phyloP scores from a whole-genome alignment of 164 flowering plant species.

The Umbilicus rupestris region DNA sequence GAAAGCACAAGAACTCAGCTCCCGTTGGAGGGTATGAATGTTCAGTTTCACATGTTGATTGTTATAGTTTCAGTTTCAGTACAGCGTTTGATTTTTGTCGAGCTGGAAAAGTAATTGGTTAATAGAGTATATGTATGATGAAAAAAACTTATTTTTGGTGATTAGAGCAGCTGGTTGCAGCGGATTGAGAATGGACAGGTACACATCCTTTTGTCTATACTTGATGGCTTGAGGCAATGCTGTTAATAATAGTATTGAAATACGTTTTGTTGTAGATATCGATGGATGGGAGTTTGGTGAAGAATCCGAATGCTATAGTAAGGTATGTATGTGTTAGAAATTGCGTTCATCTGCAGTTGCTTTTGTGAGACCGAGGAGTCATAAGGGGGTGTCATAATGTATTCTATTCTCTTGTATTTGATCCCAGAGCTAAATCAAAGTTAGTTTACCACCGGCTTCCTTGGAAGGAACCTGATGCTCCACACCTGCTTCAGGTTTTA shows the following conservation, averaged over 20 bases:
- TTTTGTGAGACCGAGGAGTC: neutral
- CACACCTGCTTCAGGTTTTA: conserved; percentile 47
- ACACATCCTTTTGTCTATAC: neutral
- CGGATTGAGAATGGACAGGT: conserved; percentile 85
- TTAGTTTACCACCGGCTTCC: conserved; percentile 72
- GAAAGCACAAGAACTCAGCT: conserved; percentile 66
- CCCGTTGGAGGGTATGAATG: conserved; percentile 62
- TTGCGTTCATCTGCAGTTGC: neutral
- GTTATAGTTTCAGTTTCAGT: too few species aligned
- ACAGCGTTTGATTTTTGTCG: neutral
- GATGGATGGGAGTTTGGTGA: conserved; percentile 51
- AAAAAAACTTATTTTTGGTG: neutral
- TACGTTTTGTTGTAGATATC: conserved; percentile 38
- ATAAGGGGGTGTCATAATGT: neutral
- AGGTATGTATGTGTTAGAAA: conserved; percentile 31
- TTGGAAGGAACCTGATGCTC: conserved; percentile 88
- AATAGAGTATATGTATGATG: neutral
- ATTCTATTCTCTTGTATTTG: conserved; percentile 8
- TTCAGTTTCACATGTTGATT: neutral
- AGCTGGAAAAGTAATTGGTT: neutral
- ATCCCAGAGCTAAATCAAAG: conserved; percentile 42
- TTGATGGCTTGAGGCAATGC: neutral
- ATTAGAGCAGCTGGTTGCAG: conserved; percentile 76
- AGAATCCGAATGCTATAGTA: conserved; percentile 42
- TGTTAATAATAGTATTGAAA: neutral